Percentiles rank a stretch among this genome's conserved stretches.
phyloP scores from a whole-genome alignment of 768 basidiomycete species.

The Termitomyces heimii region DNA sequence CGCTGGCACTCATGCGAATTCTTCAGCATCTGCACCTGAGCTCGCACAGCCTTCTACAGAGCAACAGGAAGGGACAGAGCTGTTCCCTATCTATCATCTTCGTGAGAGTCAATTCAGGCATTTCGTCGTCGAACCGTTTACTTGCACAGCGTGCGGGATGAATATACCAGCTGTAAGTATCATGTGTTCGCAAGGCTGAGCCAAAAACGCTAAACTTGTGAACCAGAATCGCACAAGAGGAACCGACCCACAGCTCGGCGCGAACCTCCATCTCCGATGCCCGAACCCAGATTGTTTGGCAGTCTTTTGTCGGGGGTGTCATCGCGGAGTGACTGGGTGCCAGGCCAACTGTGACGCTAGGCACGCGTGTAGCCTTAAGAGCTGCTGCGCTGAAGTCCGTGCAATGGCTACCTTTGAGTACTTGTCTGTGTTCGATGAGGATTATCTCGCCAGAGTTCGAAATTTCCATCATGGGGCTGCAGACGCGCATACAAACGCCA shows the following conservation, averaged over 20 bases:
- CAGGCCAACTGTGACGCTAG: background rate
- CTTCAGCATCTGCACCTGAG: background rate
- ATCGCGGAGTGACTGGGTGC: background rate
- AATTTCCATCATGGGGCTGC: background rate
- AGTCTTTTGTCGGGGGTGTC: conserved; percentile 7
- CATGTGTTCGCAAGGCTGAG: background rate
- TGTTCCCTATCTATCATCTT: background rate
- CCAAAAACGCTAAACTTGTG: background rate
- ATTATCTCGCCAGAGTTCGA: background rate
- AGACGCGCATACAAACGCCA: background rate
- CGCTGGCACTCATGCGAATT: background rate
- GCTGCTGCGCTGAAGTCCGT: conserved; percentile 7
- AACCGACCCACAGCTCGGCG: background rate
- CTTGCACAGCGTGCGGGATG: background rate
- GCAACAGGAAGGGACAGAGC: background rate
- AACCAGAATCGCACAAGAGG: background rate
- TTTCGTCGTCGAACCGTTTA: background rate
- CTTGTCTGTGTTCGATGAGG: conserved; percentile 4
- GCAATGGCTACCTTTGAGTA: conserved; percentile 10
- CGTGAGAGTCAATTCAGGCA: background rate
- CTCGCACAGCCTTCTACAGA: background rate
- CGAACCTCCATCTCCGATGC: conserved; percentile 3
- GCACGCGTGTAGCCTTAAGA: conserved; percentile 1
- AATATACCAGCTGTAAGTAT: conserved; percentile 2
- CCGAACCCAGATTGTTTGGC: background rate